Evolutionary conservation across 768 basidiomycete species (phyloP), one percentile per base, ranked within the genome.

Genomic region (Leccinum rimulosum): DNA sequence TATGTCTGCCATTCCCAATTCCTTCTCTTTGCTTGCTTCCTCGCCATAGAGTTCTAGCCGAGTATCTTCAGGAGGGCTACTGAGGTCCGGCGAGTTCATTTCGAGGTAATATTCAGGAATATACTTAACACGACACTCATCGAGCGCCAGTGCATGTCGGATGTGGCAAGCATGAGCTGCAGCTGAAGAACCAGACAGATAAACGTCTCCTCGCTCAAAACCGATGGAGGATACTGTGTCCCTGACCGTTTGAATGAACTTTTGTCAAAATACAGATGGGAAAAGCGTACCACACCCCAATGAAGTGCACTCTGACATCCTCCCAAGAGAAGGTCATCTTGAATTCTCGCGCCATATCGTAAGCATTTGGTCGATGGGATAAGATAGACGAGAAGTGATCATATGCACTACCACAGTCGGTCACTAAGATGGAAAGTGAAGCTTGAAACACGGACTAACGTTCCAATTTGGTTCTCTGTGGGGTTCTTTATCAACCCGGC

Each of bases 191-290:
- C 86, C 86, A 0, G 85, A 85, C 1, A 86, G 74, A 25, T 63
- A 67, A 6, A 80, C 71, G 38, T 76, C 76, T 2, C 79, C 61
- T 43, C 58, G 77, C 55, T 85, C 74, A 43, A 84, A 51, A 11
- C 84, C 84, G 25, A 87, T 84, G 0, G 84, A 86, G 43, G 80
- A 79, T 7, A 88, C 85, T 2, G 85, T 87, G 59, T 88, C 86
- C 84, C 85, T 86, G 55, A 31, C 33, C 17, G 5, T 31, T 48
- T 8, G 35, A 12, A 30, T 31, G 25, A 36, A 9, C 17, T 11
- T 28, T 1, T 8, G 33, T 15, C 12, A 4, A 36, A 64, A n/a
- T 22, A n/a, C 62, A 5, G 22, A 54, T 15, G 14, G 10, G 28
- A 52, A 11, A 12, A 48, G 62, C 81, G 4, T 59, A 80, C 81